Evolutionary conservation across 78 protist genomes (phyloP).

Genomic region (Pelomyxa schiedti): DNA sequence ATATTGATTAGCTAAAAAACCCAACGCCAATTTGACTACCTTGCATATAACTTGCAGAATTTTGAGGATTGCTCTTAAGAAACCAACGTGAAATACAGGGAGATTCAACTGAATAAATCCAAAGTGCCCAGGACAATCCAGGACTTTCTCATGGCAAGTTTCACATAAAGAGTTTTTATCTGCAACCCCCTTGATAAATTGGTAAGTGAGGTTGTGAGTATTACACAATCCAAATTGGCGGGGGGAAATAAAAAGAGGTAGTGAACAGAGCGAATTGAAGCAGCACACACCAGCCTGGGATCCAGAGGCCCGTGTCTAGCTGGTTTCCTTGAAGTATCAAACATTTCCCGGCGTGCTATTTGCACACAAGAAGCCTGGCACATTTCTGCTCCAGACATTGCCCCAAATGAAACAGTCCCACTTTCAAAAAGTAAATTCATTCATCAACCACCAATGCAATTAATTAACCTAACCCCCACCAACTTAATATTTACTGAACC

Average conservation of each 20-base stretch:
- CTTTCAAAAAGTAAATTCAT: too few species aligned
- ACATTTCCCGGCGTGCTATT: constrained; percentile 20
- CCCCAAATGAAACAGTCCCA: too few species aligned
- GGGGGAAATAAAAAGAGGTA: background rate
- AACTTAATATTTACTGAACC: too few species aligned
- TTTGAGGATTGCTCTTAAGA: constrained; percentile 52
- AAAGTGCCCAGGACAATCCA: constrained; percentile 94
- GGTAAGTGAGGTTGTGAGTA: background rate
- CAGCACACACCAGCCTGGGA: background rate
- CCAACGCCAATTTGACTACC: background rate
- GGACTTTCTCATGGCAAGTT: constrained; percentile 44
- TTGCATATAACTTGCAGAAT: constrained; percentile 83
- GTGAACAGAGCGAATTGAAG: background rate
- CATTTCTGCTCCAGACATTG: too few species aligned
- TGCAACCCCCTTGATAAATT: too few species aligned
- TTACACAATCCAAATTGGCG: background rate
- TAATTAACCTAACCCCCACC: too few species aligned
- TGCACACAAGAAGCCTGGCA: too few species aligned
- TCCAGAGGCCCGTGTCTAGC: constrained; percentile 32
- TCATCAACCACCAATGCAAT: too few species aligned
- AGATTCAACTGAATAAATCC: constrained; percentile 78
- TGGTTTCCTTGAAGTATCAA: constrained; percentile 24
- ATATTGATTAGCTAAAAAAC: background rate
- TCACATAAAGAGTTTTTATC: constrained; percentile 17
- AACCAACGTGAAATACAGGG: constrained; percentile 97